phyloP scores from a whole-genome alignment of 2,329 filamentous ascomycete species.

The Elsinoe necatrix region DNA sequence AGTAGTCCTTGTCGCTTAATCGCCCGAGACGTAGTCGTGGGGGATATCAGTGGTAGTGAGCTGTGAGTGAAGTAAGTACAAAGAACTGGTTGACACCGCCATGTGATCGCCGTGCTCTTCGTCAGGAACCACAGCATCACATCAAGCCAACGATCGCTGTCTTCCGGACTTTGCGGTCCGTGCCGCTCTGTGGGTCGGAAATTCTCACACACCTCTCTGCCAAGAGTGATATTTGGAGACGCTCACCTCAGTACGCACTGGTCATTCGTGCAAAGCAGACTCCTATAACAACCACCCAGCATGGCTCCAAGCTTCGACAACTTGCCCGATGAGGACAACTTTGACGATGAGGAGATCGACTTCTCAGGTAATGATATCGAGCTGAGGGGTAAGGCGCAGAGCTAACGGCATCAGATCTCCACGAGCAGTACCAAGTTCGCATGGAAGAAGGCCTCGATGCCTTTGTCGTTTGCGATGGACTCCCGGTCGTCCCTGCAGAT shows the following conservation, averaged over 20 bases:
- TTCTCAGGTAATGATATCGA: slow-evolving; percentile 53
- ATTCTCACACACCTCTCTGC: slow-evolving; percentile 3
- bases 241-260: background rate
- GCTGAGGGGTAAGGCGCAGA: background rate
- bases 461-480: slow-evolving; percentile 91
- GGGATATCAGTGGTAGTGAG: background rate
- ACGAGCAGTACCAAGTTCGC: slow-evolving; percentile 90
- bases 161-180: background rate
- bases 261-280: background rate
- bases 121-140: slow-evolving; percentile 4
- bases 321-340: slow-evolving; percentile 74
- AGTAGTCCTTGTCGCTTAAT: background rate
- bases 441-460: slow-evolving; percentile 93
- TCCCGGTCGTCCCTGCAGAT: slow-evolving; percentile 80
- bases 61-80: background rate
- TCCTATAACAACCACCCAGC: slow-evolving; percentile 32
- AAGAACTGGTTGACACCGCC: slow-evolving; percentile 6
- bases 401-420: slow-evolving; percentile 54
- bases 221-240: slow-evolving; percentile 11
- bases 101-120: slow-evolving; percentile 11
- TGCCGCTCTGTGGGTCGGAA: background rate
- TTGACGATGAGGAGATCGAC: slow-evolving; percentile 90
- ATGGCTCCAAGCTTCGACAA: slow-evolving; percentile 95
- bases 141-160: background rate
- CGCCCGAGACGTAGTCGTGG: background rate